phyloP scores from a whole-genome alignment of 495 filamentous ascomycete genomes.

The Tetracladium marchalianum region DNA sequence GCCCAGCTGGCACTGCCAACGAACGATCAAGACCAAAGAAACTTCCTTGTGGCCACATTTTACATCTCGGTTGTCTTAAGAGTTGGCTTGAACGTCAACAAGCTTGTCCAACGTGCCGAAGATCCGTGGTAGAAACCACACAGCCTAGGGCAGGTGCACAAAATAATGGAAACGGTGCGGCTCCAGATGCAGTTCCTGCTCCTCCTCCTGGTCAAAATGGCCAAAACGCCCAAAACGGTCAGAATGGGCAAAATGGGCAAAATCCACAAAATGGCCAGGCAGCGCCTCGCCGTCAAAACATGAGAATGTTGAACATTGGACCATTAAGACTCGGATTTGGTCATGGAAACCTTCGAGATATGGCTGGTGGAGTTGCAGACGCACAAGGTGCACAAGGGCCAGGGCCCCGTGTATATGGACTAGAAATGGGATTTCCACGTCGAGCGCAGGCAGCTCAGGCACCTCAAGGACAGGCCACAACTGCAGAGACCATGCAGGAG shows the following conservation, averaged over 20 bases:
- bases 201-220: slow-evolving; percentile 5
- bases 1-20: slow-evolving; percentile 40
- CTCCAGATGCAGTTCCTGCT: slow-evolving; percentile 17
- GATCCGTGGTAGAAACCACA: slow-evolving; percentile 54
- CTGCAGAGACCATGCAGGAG: slow-evolving; percentile 30
- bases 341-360: slow-evolving; percentile 24
- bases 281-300: slow-evolving; percentile 13
- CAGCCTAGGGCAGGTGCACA: slow-evolving; percentile 16
- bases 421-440: slow-evolving; percentile 20
- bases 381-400: slow-evolving; percentile 5
- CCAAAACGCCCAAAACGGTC: neutral
- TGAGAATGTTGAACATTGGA: slow-evolving; percentile 51
- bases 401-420: slow-evolving; percentile 11
- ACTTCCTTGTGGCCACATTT: slow-evolving; percentile 88
- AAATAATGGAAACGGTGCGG: slow-evolving; percentile 23
- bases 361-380: slow-evolving; percentile 13
- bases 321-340: slow-evolving; percentile 49
- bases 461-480: slow-evolving; percentile 16
- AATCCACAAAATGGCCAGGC: slow-evolving; percentile 13
- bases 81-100: slow-evolving; percentile 99
- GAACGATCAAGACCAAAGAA: slow-evolving; percentile 88
- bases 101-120: slow-evolving; percentile 89
- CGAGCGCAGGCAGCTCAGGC: slow-evolving; percentile 10
- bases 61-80: slow-evolving; percentile 87
- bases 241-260: too few species aligned